These are phyloP conservation scores for Kodamaea arcana DNA, from an alignment of 1,139 yeast species.

Conservation along the genomic window DNA sequence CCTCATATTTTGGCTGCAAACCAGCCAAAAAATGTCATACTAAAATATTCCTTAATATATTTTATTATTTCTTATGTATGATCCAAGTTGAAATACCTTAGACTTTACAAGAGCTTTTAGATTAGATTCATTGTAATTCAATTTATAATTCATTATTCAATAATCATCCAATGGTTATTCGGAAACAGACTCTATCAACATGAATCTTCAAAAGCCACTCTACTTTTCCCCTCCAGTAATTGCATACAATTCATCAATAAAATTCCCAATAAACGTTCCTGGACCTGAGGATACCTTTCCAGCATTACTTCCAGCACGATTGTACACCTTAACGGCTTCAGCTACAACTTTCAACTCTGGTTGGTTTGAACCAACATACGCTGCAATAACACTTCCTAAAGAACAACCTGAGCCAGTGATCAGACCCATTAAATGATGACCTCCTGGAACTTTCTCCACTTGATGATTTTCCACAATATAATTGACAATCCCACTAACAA, in stretches of 20 bases:
- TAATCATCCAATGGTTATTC: no score
- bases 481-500: slow-evolving; percentile 51
- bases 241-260: slow-evolving; percentile 46
- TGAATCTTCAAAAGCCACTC: no score
- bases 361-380: slow-evolving; percentile 46
- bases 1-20: no score
- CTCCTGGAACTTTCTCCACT: slow-evolving; percentile 45
- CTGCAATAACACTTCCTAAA: slow-evolving; percentile 68
- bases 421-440: slow-evolving; percentile 61
- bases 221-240: no score
- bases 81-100: no score
- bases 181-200: no score
- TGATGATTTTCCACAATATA: slow-evolving; percentile 21
- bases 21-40: no score
- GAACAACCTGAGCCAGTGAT: slow-evolving; percentile 93
- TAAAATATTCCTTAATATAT: no score
- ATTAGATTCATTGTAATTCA: no score
- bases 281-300: slow-evolving; percentile 37
- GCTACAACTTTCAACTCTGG: slow-evolving; percentile 38
- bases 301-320: slow-evolving; percentile 61
- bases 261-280: slow-evolving; percentile 46
- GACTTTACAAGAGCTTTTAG: no score
- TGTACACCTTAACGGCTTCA: slow-evolving; percentile 60
- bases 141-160: no score
- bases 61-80: no score